Conservation (phyloP, 495 filamentous ascomycete species). For the Podospora sp. region DNA sequence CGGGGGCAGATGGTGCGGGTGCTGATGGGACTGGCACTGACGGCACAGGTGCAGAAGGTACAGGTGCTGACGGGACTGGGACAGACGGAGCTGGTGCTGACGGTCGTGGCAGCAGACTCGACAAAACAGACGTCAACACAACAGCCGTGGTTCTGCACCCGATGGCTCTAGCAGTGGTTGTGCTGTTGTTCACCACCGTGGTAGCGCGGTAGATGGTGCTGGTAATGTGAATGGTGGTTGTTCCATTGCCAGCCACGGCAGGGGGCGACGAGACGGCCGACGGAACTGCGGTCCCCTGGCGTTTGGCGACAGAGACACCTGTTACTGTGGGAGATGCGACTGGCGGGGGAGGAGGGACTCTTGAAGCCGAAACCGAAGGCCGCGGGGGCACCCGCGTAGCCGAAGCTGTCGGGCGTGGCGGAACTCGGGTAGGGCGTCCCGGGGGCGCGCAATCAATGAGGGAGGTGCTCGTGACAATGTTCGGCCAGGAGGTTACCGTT, state of each 20-base stretch:
- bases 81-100: not conserved
- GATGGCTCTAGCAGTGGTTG: not conserved
- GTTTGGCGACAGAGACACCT: not conserved
- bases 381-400: not conserved
- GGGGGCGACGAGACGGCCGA: not conserved
- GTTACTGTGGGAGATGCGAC: not conserved
- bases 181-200: conserved; percentile 1
- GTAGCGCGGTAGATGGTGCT: conserved; percentile 7
- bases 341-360: not conserved
- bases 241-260: not conserved
- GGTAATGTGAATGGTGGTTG: conserved; percentile 12
- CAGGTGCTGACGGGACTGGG: not conserved
- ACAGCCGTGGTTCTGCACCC: conserved; percentile 1
- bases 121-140: not conserved
- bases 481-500: conserved; percentile 15
- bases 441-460: conserved; percentile 13
- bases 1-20: not conserved
- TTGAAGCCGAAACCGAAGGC: not conserved
- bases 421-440: not conserved
- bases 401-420: not conserved
- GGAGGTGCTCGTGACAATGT: conserved; percentile 13
- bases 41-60: not conserved
- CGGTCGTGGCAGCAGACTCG: not conserved
- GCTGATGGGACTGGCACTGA: not conserved
- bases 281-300: not conserved